Conservation (phyloP, 805 yeast species). For the Metschnikowia koreensis region DNA sequence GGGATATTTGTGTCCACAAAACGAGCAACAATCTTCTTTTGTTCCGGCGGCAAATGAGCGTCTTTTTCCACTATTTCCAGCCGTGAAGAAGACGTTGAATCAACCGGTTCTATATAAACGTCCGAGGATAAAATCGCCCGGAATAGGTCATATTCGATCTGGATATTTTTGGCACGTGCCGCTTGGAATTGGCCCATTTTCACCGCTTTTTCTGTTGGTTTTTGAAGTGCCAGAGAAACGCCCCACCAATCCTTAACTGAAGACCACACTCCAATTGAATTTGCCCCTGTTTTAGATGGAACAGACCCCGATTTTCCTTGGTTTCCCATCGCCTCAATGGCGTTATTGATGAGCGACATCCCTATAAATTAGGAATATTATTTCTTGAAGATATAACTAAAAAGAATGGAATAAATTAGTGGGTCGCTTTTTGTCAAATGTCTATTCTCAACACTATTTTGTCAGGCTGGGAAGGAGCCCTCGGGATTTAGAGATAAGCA, state of each 20-base stretch:
- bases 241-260: constrained; percentile 42
- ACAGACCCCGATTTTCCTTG: constrained; percentile 4
- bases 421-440: too few species aligned
- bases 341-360: constrained; percentile 16
- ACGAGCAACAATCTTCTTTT: constrained; percentile 10
- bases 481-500: too few species aligned
- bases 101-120: constrained; percentile 25
- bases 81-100: background rate
- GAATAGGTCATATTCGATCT: constrained; percentile 35
- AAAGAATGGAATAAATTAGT: too few species aligned
- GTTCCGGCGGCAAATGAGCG: background rate
- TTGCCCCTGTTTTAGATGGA: background rate
- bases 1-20: constrained; percentile 31
- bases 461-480: too few species aligned
- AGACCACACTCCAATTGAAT: constrained; percentile 24
- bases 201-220: constrained; percentile 14
- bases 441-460: too few species aligned
- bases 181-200: constrained; percentile 7
- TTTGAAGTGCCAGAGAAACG: constrained; percentile 24
- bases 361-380: too few species aligned
- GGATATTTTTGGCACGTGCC: constrained; percentile 26
- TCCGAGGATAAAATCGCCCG: constrained; percentile 32
- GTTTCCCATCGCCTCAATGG: constrained; percentile 29
- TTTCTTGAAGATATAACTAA: too few species aligned
- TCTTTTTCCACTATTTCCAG: background rate